A percentile compares a stretch with the other conserved stretches of the same genome.
These are phyloP conservation scores for Polyplosphaeria fusca DNA, from an alignment of 495 filamentous ascomycete species.

Conservation along the genomic window DNA sequence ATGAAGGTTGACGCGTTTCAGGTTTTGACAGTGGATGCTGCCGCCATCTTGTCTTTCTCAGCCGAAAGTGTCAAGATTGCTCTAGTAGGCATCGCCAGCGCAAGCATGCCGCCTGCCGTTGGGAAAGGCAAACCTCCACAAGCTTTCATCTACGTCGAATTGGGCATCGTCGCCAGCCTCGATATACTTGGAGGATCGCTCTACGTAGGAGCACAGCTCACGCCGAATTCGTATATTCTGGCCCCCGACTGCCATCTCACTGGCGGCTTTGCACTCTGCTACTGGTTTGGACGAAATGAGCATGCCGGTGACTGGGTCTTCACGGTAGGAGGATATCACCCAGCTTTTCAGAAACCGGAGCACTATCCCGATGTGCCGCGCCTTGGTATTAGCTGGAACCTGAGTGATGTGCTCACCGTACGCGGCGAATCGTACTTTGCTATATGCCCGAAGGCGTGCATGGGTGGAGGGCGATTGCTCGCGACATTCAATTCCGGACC, in stretches of 20 bases:
- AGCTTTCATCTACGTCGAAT: neutral
- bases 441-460: conserved; percentile 5
- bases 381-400: neutral
- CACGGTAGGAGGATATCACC: conserved; percentile 13
- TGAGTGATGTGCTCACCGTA: conserved; percentile 1
- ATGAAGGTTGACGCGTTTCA: neutral
- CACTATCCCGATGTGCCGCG: neutral
- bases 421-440: conserved; percentile 9
- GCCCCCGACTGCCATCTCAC: neutral
- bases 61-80: no score
- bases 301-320: conserved; percentile 15
- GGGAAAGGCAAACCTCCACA: no score
- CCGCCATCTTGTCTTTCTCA: no score
- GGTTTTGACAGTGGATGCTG: neutral
- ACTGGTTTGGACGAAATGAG: neutral
- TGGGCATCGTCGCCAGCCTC: neutral
- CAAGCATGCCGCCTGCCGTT: no score
- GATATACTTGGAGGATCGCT: neutral
- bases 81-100: no score
- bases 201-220: neutral
- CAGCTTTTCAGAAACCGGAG: neutral
- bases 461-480: conserved; percentile 1
- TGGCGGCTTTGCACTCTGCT: neutral
- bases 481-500: neutral
- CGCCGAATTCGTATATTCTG: neutral